Evolutionary conservation across 768 basidiomycete species (phyloP).

Genomic region (Sistotremastrum suecicum): DNA sequence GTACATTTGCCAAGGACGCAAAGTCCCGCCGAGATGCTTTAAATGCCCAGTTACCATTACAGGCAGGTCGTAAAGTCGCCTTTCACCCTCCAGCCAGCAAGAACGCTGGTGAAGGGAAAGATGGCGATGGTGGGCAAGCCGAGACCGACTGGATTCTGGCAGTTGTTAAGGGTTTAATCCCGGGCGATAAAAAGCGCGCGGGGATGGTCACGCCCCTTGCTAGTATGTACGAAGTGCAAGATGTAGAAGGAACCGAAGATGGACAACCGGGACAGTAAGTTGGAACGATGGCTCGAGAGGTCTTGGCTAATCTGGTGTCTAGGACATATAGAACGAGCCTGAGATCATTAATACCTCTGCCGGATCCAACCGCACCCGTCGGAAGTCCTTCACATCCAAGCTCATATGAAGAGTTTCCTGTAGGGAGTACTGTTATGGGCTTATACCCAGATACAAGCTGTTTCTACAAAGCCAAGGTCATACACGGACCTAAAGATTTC

Average conservation of each 20-base stretch:
- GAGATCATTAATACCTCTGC: slow-evolving; percentile 63
- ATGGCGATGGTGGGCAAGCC: slow-evolving; percentile 28
- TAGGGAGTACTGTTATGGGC: slow-evolving; percentile 67
- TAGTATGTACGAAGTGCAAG: slow-evolving; percentile 71
- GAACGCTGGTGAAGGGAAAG: slow-evolving; percentile 29
- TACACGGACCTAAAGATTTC: slow-evolving; percentile 44
- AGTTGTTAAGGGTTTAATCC: slow-evolving; percentile 54
- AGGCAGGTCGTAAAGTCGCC: slow-evolving; percentile 65
- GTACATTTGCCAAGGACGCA: slow-evolving; percentile 46
- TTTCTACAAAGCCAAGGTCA: slow-evolving; percentile 79
- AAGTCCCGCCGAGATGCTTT: slow-evolving; percentile 53
- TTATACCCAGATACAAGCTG: slow-evolving; percentile 87
- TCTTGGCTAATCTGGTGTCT: slow-evolving; percentile 1
- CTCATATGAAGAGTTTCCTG: slow-evolving; percentile 57
- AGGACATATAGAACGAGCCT: slow-evolving; percentile 60
- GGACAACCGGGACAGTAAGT: slow-evolving; percentile 49
- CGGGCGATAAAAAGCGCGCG: slow-evolving; percentile 57
- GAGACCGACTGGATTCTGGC: slow-evolving; percentile 66
- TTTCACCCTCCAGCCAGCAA: slow-evolving; percentile 45
- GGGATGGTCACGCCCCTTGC: slow-evolving; percentile 6
- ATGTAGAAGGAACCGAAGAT: slow-evolving; percentile 72
- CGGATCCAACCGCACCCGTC: slow-evolving; percentile 47
- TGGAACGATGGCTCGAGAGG: background rate
- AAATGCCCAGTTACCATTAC: slow-evolving; percentile 49
- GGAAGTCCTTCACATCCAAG: slow-evolving; percentile 50